Evolutionary conservation across 768 basidiomycete species (phyloP).

Genomic region (Tricholoma hemisulphureum): DNA sequence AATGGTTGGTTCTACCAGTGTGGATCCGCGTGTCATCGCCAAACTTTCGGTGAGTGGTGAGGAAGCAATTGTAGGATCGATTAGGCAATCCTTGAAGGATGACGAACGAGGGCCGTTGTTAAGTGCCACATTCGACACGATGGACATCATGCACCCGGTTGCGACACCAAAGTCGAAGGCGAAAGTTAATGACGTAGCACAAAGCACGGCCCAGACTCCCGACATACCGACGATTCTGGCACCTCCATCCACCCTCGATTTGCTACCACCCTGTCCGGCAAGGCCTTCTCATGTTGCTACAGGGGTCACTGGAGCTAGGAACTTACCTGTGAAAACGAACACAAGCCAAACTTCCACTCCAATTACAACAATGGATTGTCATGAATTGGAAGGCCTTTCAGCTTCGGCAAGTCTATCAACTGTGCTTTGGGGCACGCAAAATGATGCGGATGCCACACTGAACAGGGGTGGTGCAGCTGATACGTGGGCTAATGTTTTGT

Average conservation of each 20-base stretch:
- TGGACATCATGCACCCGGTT: conserved; percentile 45
- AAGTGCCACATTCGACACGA: conserved; percentile 39
- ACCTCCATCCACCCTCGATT: not conserved
- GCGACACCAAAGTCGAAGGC: not conserved
- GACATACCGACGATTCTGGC: not conserved
- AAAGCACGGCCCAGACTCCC: not conserved
- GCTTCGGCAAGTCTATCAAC: not conserved
- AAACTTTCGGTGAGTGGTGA: conserved; percentile 5
- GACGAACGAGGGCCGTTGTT: conserved; percentile 5
- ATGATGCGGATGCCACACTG: too few relatives aligned
- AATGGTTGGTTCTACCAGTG: not conserved
- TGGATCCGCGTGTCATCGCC: conserved; percentile 27
- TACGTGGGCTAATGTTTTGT: conserved; percentile 52
- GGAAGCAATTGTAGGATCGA: conserved; percentile 6
- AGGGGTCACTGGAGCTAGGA: too few relatives aligned
- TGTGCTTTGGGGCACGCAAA: not conserved
- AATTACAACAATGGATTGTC: too few relatives aligned
- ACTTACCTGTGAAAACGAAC: too few relatives aligned
- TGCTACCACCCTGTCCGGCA: not conserved
- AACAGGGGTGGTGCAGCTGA: conserved; percentile 21
- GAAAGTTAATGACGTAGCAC: not conserved
- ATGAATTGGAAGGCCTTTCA: too few relatives aligned
- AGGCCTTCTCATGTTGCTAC: too few relatives aligned
- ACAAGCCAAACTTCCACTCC: too few relatives aligned
- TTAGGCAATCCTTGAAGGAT: too few relatives aligned